phyloP scores from a whole-genome alignment of 805 yeast genomes.

The Candida ficus region DNA sequence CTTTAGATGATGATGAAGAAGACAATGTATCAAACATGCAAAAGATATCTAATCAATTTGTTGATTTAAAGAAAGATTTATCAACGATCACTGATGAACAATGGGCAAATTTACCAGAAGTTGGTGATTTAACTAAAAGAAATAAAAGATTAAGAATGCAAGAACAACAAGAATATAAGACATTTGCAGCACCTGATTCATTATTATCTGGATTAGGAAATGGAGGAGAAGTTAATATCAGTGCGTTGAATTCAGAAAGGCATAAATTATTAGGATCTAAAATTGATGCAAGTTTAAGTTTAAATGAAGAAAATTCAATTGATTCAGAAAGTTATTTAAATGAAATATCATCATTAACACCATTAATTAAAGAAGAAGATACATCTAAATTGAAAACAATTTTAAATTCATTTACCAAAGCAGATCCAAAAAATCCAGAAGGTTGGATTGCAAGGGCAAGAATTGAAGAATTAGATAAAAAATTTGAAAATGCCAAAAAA shows the following conservation, averaged over 20 bases:
- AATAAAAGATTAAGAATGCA: constrained; percentile 68
- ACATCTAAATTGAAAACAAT: constrained; percentile 52
- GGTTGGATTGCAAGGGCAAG: constrained; percentile 88
- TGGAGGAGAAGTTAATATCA: constrained; percentile 33
- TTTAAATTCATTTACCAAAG: constrained; percentile 59
- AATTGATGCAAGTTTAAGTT: constrained; percentile 36
- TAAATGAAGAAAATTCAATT: constrained; percentile 11
- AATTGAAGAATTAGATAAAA: constrained; percentile 62
- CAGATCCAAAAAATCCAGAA: constrained; percentile 67
- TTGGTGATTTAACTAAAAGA: constrained; percentile 76
- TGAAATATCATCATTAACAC: constrained; percentile 25
- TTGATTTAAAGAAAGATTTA: constrained; percentile 62
- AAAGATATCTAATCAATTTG: constrained; percentile 48
- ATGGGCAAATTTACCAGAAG: constrained; percentile 84
- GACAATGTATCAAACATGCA: constrained; percentile 21
- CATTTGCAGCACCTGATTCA: constrained; percentile 80
- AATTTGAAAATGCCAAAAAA: constrained; percentile 49
- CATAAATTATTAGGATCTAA: constrained; percentile 53
- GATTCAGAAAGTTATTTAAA: constrained; percentile 32
- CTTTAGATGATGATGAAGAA: constrained; percentile 25
- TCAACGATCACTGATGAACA: constrained; percentile 56
- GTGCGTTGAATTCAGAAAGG: constrained; percentile 57
- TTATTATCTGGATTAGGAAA: constrained; percentile 37
- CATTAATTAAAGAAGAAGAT: constrained; percentile 39
- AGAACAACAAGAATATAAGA: constrained; percentile 58